Evolutionary conservation across 1,139 yeast genomes (phyloP).

Genomic region (Taphrina pruni): DNA sequence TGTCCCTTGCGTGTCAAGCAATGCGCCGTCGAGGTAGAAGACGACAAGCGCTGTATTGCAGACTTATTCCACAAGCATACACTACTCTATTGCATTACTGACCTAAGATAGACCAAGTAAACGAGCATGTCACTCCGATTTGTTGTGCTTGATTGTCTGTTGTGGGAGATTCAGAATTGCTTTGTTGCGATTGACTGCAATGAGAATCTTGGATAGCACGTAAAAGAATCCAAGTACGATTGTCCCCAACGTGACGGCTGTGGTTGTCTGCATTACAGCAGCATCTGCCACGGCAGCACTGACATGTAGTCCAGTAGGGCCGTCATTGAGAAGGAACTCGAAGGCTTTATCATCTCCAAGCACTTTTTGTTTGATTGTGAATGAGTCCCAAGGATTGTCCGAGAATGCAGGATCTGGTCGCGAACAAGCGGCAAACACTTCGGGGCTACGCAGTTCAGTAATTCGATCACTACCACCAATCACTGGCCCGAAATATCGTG

Average conservation of each 20-base stretch:
- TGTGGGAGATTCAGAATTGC: neutral
- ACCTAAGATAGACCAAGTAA: too few relatives aligned
- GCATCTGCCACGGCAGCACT: slow-evolving; percentile 5
- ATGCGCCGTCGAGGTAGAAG: too few relatives aligned
- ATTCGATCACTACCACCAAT: neutral
- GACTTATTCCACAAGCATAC: too few relatives aligned
- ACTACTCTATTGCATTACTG: too few relatives aligned
- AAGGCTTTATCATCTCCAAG: slow-evolving; percentile 19
- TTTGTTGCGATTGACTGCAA: neutral
- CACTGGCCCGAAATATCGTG: slow-evolving; percentile 20
- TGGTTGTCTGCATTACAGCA: neutral
- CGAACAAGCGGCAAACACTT: slow-evolving; percentile 20
- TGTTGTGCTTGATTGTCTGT: neutral
- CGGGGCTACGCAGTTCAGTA: neutral
- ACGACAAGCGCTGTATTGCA: too few relatives aligned
- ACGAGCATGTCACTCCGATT: neutral
- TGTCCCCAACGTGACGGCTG: neutral
- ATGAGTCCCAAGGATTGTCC: slow-evolving; percentile 35
- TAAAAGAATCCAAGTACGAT: slow-evolving; percentile 26
- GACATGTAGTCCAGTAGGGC: neutral
- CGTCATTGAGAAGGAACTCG: slow-evolving; percentile 5
- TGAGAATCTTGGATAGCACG: neutral
- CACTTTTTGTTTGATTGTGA: slow-evolving; percentile 11
- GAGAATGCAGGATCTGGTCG: slow-evolving; percentile 21
- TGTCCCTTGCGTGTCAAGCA: too few relatives aligned